Conservation (phyloP, 805 yeast genomes). For the Lipomyces oligophaga region DNA sequence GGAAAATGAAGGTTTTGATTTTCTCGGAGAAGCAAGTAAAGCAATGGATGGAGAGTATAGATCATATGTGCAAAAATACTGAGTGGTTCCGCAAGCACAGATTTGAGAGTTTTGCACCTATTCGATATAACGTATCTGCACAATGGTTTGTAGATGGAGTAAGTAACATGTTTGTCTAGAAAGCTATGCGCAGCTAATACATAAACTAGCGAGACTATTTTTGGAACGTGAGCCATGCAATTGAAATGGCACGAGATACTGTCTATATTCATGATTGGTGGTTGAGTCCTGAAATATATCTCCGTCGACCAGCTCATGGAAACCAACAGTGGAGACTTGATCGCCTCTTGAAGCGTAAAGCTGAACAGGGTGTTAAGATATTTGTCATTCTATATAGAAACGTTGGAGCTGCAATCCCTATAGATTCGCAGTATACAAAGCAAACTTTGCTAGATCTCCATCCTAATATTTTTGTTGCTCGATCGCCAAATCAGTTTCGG, state of each 20-base stretch:
- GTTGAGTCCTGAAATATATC: slow-evolving; percentile 89
- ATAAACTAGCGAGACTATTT: slow-evolving; percentile 65
- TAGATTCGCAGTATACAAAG: slow-evolving; percentile 91
- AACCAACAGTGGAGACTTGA: slow-evolving; percentile 93
- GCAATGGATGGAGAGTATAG: slow-evolving; percentile 73
- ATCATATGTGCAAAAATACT: slow-evolving; percentile 61
- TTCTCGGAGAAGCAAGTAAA: slow-evolving; percentile 60
- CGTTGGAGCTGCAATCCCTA: slow-evolving; percentile 87
- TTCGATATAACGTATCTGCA: slow-evolving; percentile 77
- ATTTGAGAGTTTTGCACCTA: slow-evolving; percentile 90
- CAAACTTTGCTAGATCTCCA: slow-evolving; percentile 84
- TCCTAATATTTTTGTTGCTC: slow-evolving; percentile 78
- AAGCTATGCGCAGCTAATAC: neutral
- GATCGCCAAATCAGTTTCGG: slow-evolving; percentile 92
- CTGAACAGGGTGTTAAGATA: slow-evolving; percentile 91
- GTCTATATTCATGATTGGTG: slow-evolving; percentile 98
- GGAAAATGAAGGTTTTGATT: slow-evolving; percentile 70
- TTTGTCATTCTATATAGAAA: slow-evolving; percentile 89
- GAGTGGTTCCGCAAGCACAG: slow-evolving; percentile 72
- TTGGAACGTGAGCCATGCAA: slow-evolving; percentile 92
- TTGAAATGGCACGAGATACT: slow-evolving; percentile 89
- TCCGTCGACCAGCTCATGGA: slow-evolving; percentile 92
- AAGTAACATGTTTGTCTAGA: slow-evolving; percentile 3
- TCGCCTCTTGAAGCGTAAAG: slow-evolving; percentile 79
- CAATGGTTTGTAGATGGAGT: slow-evolving; percentile 93